A percentile compares a stretch with the other conserved stretches of the same genome.
phyloP scores from a whole-genome alignment of 768 basidiomycete genomes.

The Boletus sp. region DNA sequence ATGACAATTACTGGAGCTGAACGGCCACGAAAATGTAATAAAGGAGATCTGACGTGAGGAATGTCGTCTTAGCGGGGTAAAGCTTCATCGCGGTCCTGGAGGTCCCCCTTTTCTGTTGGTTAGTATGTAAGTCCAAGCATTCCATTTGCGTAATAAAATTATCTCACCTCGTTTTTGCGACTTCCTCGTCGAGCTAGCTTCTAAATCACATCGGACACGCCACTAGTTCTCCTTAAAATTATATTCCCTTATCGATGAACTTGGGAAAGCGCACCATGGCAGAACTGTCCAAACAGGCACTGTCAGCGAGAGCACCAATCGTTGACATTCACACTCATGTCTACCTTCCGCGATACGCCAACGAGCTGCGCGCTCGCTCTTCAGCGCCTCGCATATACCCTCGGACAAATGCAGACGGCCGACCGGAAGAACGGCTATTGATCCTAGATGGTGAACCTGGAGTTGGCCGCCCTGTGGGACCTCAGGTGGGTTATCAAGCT shows the following conservation, averaged over 20 bases:
- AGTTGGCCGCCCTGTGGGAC: conserved; percentile 75
- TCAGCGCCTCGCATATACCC: conserved; percentile 66
- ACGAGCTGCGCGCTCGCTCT: conserved; percentile 62
- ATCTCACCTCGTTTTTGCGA: conserved; percentile 13
- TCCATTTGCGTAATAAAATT: conserved; percentile 15
- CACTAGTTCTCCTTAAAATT: conserved; percentile 3
- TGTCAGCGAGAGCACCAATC: conserved; percentile 38
- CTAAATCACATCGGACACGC: conserved; percentile 9
- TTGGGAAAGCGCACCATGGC: conserved; percentile 25
- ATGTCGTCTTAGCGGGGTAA: neutral
- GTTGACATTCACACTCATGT: conserved; percentile 88
- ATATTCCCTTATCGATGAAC: conserved; percentile 28
- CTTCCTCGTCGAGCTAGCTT: conserved; percentile 11
- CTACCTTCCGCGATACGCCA: conserved; percentile 77
- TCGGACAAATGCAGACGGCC: conserved; percentile 41
- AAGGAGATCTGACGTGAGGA: neutral
- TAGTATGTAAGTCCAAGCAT: conserved; percentile 13
- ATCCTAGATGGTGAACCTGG: conserved; percentile 81
- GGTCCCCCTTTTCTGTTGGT: conserved; percentile 3
- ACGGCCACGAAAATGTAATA: conserved; percentile 1
- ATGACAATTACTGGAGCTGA: neutral
- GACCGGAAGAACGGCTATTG: conserved; percentile 63
- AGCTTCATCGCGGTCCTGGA: conserved; percentile 8
- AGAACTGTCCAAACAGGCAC: conserved; percentile 19
- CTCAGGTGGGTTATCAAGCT: conserved; percentile 48